phyloP scores from a whole-genome alignment of 805 yeast genomes.

The Cyberlindnera mississippiensis region DNA sequence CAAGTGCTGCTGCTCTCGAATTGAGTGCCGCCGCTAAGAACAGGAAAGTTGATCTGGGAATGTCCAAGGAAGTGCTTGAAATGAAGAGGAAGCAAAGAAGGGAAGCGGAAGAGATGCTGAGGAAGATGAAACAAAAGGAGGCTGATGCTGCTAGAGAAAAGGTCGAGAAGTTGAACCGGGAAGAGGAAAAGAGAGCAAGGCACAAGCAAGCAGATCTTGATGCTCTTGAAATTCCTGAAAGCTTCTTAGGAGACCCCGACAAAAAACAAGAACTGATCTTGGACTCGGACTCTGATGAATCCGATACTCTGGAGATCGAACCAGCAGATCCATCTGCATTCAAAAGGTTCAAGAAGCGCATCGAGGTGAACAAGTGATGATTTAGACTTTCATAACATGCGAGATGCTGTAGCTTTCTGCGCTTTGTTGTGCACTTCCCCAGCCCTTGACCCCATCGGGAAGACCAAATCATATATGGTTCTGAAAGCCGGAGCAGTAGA shows the following conservation, averaged over 20 bases:
- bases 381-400: no score
- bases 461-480: no score
- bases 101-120: conserved; percentile 28
- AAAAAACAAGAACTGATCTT: neutral
- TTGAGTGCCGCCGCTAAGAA: conserved; percentile 29
- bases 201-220: neutral
- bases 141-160: neutral
- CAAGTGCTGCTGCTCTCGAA: conserved; percentile 25
- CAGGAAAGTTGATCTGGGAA: conserved; percentile 31
- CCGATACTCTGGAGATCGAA: neutral
- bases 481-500: no score
- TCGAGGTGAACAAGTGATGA: neutral
- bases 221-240: neutral
- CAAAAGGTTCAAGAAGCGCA: conserved; percentile 3
- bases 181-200: neutral
- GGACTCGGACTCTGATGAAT: conserved; percentile 2
- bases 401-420: no score
- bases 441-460: no score
- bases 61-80: conserved; percentile 29
- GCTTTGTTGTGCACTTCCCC: no score
- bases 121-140: conserved; percentile 17
- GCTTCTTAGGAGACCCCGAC: neutral
- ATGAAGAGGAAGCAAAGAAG: conserved; percentile 29
- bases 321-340: conserved; percentile 3
- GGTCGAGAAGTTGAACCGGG: neutral